Evolutionary conservation across 1,284 basidiomycete species (phyloP), one percentile per base, ranked within the genome.

Genomic region (Tilletia walkeri): DNA sequence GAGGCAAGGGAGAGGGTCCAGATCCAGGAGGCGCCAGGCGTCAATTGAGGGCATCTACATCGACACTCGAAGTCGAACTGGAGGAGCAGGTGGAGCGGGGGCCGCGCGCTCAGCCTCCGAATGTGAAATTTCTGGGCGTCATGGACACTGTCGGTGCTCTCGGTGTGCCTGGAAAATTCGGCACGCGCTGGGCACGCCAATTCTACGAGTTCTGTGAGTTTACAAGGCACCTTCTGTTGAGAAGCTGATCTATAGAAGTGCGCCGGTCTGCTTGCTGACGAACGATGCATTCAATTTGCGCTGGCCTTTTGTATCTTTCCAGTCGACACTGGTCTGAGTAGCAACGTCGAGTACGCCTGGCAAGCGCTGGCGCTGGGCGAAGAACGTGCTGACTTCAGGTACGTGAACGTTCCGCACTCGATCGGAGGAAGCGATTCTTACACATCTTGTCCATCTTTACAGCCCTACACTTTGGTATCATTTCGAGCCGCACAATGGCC

Each of bases 111-210:
- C 36, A 70, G 3, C 74, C 75, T 3, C 76, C 76, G 0, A 70
- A 72, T 63, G 75, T 79, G 67, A 76, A 79, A 36, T 75, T 76
- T 10, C 65, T 79, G 0, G 78, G 76, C 3, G 78, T 79, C 0
- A 76, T 73, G 75, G 77, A 78, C 66, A 78, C 78, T 0, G 77
- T 79, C 9, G 71, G 68, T 1, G 76, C 78, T 0, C 54, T 78
- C 0, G 77, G 78, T 1, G 67, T 79, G 16, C 77, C 75, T 0
- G 76, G 75, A 4, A 48, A 68, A 53, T 79, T 77, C 38, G 59
- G 18, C 34, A 63, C 59, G 36, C 59, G 14, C 59, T 63, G 59
- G 59, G 59, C 38, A 0, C 30, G 59, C 4, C 30, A 20, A 4
- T 12, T 4, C 3, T 63, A 16, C 39, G 59, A 63, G 5, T 63